A percentile compares a stretch with the other conserved stretches of the same genome.
Evolutionary conservation across 768 basidiomycete genomes (phyloP).

Genomic region (Stropharia rugosoannulata): DNA sequence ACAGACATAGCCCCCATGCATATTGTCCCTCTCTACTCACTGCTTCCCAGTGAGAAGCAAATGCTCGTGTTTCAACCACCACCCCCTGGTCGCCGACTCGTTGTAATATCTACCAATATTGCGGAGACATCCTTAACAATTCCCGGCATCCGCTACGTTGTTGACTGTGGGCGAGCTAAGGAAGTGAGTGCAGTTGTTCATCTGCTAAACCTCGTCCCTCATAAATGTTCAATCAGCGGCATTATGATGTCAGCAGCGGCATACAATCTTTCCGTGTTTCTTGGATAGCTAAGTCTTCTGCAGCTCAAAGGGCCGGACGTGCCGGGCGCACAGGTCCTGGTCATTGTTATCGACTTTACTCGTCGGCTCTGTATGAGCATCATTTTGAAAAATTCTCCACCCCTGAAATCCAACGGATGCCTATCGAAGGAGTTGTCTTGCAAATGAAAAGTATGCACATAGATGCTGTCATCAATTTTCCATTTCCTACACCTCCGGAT

Average conservation of each 20-base stretch:
- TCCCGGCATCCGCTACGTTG: slow-evolving; percentile 96
- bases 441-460: slow-evolving; percentile 99
- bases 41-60: slow-evolving; percentile 91
- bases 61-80: slow-evolving; percentile 90
- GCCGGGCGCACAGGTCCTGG: slow-evolving; percentile 98
- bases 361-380: slow-evolving; percentile 91
- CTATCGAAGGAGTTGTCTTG: slow-evolving; percentile 93
- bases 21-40: slow-evolving; percentile 90
- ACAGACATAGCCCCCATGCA: slow-evolving; percentile 79
- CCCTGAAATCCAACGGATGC: slow-evolving; percentile 93
- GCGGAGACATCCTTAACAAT: slow-evolving; percentile 98
- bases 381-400: slow-evolving; percentile 84
- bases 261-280: slow-evolving; percentile 91
- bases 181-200: slow-evolving; percentile 51
- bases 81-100: slow-evolving; percentile 77
- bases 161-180: slow-evolving; percentile 94
- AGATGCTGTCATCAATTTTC: slow-evolving; percentile 94
- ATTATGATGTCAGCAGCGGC: slow-evolving; percentile 76
- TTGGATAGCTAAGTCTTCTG: slow-evolving; percentile 96
- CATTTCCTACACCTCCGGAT: slow-evolving; percentile 96
- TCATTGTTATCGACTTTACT: slow-evolving; percentile 97
- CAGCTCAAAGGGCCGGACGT: slow-evolving; percentile 91
- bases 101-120: slow-evolving; percentile 94
- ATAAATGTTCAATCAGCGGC: slow-evolving; percentile 48
- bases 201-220: not conserved